Percentiles rank a stretch among this genome's conserved stretches.
Evolutionary conservation across 495 filamentous ascomycete species (phyloP).

Genomic region (Massariosphaeria phaeospora): DNA sequence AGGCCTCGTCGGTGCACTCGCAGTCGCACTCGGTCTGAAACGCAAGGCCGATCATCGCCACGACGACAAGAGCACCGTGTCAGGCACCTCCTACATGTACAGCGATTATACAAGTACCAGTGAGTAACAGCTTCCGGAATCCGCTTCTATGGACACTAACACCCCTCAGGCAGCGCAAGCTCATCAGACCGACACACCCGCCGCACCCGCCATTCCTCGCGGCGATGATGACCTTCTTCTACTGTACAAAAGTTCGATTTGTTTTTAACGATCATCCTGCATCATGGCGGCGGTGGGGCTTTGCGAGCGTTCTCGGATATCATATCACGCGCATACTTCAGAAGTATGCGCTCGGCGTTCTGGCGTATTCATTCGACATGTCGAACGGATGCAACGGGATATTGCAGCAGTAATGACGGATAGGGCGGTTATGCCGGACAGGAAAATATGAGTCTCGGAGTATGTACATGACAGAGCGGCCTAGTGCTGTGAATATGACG

Average conservation of each 20-base stretch:
- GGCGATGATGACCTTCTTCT: constrained; percentile 16
- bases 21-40: constrained; percentile 71
- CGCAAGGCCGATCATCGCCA: constrained; percentile 52
- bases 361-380: neutral
- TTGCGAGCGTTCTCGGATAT: constrained; percentile 8
- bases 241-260: constrained; percentile 12
- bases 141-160: constrained; percentile 15
- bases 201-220: constrained; percentile 37
- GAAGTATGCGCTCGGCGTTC: too few species aligned
- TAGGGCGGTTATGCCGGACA: neutral
- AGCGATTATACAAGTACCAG: constrained; percentile 41
- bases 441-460: constrained; percentile 3
- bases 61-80: constrained; percentile 39
- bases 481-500: constrained; percentile 15
- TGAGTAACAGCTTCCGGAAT: constrained; percentile 25
- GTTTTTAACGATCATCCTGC: too few species aligned
- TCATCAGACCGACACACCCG: constrained; percentile 38
- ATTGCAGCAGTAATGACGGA: constrained; percentile 14
- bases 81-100: constrained; percentile 25
- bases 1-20: constrained; percentile 61
- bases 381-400: neutral
- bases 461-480: constrained; percentile 19
- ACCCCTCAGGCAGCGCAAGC: constrained; percentile 38
- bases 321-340: too few species aligned
- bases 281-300: neutral